phyloP scores from a whole-genome alignment of 495 filamentous ascomycete genomes.

The Hypoxylon cercidicola region DNA sequence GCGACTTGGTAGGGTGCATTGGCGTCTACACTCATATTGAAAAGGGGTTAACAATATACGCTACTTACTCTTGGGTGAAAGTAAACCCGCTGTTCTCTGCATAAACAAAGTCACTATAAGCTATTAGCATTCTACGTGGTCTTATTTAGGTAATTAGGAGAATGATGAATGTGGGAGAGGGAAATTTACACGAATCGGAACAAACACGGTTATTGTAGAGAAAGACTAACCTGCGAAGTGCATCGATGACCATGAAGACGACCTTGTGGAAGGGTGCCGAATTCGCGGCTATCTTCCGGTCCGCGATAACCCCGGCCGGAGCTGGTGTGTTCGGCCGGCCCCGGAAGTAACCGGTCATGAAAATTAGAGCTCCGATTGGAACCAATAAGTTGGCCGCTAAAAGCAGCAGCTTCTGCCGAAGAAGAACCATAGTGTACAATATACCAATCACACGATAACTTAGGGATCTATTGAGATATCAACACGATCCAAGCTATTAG shows the following conservation, averaged over 20 bases:
- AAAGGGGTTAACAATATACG: too few relatives aligned
- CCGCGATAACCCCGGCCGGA: neutral
- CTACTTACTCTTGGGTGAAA: constrained; percentile 5
- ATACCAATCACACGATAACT: neutral
- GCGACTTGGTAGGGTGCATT: too few relatives aligned
- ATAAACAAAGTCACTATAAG: constrained; percentile 10
- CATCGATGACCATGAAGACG: constrained; percentile 21
- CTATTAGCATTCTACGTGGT: too few relatives aligned
- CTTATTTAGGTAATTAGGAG: neutral
- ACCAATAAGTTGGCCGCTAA: constrained; percentile 8
- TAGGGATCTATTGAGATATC: neutral
- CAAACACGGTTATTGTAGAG: neutral
- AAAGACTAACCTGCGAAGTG: neutral
- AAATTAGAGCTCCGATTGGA: neutral
- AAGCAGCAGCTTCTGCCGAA: constrained; percentile 2
- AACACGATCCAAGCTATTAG: neutral
- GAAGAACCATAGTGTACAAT: neutral
- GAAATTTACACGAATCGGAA: too few relatives aligned
- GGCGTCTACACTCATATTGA: too few relatives aligned
- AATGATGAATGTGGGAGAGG: neutral
- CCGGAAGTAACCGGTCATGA: constrained; percentile 17
- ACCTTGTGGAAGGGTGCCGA: constrained; percentile 17
- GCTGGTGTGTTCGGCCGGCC: neutral
- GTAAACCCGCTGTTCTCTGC: constrained; percentile 5
- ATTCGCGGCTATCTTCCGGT: neutral